A percentile compares a stretch with the other conserved stretches of the same genome.
These are phyloP conservation scores for Saccharomycopsis sp. DNA, from an alignment of 805 yeast species.

Conservation along the genomic window DNA sequence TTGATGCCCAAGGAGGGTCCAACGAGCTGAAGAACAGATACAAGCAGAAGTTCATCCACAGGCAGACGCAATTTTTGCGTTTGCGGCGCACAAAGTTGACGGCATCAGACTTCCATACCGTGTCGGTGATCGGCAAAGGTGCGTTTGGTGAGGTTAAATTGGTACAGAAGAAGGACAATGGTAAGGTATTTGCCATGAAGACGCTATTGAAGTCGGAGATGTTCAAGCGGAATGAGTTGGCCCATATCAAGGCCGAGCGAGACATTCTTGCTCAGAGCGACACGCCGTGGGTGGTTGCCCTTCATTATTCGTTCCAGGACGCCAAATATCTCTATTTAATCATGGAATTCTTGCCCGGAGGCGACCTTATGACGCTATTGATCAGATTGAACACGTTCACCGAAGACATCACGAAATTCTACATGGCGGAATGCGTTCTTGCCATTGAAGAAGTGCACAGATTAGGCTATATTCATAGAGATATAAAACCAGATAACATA, in stretches of 20 bases:
- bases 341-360: conserved; percentile 94
- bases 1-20: conserved; percentile 62
- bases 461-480: conserved; percentile 92
- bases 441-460: conserved; percentile 94
- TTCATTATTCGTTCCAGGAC: conserved; percentile 71
- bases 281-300: conserved; percentile 85
- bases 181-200: conserved; percentile 94
- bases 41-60: conserved; percentile 74
- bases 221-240: conserved; percentile 90
- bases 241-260: conserved; percentile 93
- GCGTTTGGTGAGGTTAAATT: conserved; percentile 96
- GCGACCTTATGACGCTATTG: conserved; percentile 90
- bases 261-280: conserved; percentile 90
- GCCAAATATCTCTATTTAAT: conserved; percentile 71
- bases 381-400: conserved; percentile 91
- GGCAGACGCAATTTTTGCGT: conserved; percentile 81
- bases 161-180: conserved; percentile 89
- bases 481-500: conserved; percentile 95
- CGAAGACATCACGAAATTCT: conserved; percentile 87
- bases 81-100: conserved; percentile 78
- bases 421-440: conserved; percentile 93
- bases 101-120: conserved; percentile 79
- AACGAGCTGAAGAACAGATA: conserved; percentile 84
- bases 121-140: conserved; percentile 91
- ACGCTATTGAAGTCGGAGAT: conserved; percentile 85